Conservation (phyloP, 306 rosid genomes). For the Senna siamea region DNA sequence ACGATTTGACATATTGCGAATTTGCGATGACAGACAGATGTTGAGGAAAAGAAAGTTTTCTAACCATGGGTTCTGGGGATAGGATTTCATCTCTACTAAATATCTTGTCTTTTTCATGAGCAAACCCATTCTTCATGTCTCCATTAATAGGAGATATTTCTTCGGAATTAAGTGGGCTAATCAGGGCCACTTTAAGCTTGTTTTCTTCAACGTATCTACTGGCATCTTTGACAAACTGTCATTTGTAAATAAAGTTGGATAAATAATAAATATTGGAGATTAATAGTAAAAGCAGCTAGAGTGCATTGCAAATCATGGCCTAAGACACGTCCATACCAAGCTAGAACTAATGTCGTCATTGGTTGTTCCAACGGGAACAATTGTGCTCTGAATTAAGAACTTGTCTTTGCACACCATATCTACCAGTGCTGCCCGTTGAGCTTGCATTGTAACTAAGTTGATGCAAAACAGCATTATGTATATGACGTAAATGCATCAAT, state of each 20-base stretch:
- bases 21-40: constrained; percentile 32
- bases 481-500: constrained; percentile 23
- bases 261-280: constrained; percentile 34
- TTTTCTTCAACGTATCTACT: constrained; percentile 71
- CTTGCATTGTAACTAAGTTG: constrained; percentile 83
- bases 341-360: constrained; percentile 69
- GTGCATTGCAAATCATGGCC: constrained; percentile 12
- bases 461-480: constrained; percentile 34
- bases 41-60: constrained; percentile 39
- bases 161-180: constrained; percentile 64
- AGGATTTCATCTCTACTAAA: constrained; percentile 45
- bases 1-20: constrained; percentile 40
- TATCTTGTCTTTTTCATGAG: constrained; percentile 48
- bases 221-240: constrained; percentile 77
- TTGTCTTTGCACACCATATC: constrained; percentile 88
- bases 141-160: constrained; percentile 59
- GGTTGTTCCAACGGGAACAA: constrained; percentile 64
- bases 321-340: constrained; percentile 62
- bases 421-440: constrained; percentile 53
- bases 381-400: constrained; percentile 85
- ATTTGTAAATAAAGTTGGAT: constrained; percentile 28
- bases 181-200: constrained; percentile 75
- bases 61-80: constrained; percentile 52
- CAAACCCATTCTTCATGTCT: constrained; percentile 49
- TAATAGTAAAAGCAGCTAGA: constrained; percentile 24